These are phyloP conservation scores for Elasticomyces elasticus DNA, from an alignment of 495 filamentous ascomycete genomes.

Conservation along the genomic window DNA sequence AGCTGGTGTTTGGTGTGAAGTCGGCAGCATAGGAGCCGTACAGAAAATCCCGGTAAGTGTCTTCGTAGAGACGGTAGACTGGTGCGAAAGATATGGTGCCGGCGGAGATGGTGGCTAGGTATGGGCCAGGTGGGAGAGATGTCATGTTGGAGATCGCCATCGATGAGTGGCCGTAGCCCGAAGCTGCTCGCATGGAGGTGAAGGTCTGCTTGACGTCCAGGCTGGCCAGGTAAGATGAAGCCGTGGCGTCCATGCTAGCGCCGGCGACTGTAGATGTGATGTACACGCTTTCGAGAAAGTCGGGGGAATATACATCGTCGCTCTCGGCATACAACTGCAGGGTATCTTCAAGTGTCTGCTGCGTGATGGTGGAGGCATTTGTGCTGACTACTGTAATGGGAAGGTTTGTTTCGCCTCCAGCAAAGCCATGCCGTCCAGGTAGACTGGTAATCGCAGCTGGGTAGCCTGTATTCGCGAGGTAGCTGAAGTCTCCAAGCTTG, in stretches of 20 bases:
- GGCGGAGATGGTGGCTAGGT: constrained; percentile 6
- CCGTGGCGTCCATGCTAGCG: constrained; percentile 19
- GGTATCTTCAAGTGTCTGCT: constrained; percentile 3
- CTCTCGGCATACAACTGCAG: constrained; percentile 7
- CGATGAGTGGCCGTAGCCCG: background rate
- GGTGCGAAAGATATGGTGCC: constrained; percentile 15
- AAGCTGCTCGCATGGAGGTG: background rate
- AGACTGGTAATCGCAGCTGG: constrained; percentile 17
- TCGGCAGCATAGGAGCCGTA: constrained; percentile 24
- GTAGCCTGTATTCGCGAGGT: constrained; percentile 23
- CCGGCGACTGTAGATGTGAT: constrained; percentile 22
- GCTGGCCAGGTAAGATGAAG: constrained; percentile 10
- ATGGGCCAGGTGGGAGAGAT: constrained; percentile 19
- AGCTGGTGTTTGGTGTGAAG: constrained; percentile 6
- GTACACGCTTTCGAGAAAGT: constrained; percentile 31
- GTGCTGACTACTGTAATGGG: constrained; percentile 23
- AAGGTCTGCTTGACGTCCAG: constrained; percentile 5
- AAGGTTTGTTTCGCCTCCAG: background rate
- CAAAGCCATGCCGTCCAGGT: background rate
- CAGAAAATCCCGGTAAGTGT: constrained; percentile 22
- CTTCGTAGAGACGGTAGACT: constrained; percentile 23
- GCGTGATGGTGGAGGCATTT: constrained; percentile 4
- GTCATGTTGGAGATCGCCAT: constrained; percentile 1
- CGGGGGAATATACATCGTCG: constrained; percentile 19
- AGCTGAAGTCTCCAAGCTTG: constrained; percentile 21